Percentiles rank a stretch among this genome's conserved stretches.
Conservation (phyloP, 2,329 filamentous ascomycete species). For the Mycosphaerella arachidis region DNA sequence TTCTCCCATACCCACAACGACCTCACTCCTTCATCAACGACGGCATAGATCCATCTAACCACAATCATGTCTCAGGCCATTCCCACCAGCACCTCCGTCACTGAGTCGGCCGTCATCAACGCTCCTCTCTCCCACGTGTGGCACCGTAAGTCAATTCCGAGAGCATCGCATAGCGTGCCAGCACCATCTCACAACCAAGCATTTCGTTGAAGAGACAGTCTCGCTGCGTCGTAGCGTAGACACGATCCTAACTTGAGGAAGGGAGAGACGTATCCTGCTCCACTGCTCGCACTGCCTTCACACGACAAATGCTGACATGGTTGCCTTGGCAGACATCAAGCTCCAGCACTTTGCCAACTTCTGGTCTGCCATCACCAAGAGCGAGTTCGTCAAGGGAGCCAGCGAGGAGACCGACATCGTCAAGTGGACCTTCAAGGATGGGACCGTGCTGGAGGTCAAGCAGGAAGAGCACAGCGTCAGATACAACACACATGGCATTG, state of each 20-base stretch:
- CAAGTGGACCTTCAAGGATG: slow-evolving; percentile 68
- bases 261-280: too few relatives aligned
- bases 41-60: background rate
- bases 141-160: slow-evolving; percentile 45
- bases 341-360: slow-evolving; percentile 64
- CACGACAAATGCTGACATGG: background rate
- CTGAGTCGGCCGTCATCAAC: slow-evolving; percentile 64
- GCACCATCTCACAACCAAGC: too few relatives aligned
- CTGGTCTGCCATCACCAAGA: slow-evolving; percentile 59
- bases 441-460: slow-evolving; percentile 65
- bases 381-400: slow-evolving; percentile 61
- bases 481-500: background rate
- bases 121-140: slow-evolving; percentile 63
- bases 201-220: too few relatives aligned
- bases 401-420: slow-evolving; percentile 54
- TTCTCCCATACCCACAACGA: background rate
- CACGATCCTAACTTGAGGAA: background rate
- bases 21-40: background rate
- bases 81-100: slow-evolving; percentile 50
- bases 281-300: too few relatives aligned
- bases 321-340: slow-evolving; percentile 53
- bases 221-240: too few relatives aligned
- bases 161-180: too few relatives aligned
- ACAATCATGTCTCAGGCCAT: background rate
- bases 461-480: slow-evolving; percentile 67